Evolutionary conservation across 2,329 filamentous ascomycete species (phyloP), one percentile per base, ranked within the genome.

Genomic region (Colletotrichum noveboracense): DNA sequence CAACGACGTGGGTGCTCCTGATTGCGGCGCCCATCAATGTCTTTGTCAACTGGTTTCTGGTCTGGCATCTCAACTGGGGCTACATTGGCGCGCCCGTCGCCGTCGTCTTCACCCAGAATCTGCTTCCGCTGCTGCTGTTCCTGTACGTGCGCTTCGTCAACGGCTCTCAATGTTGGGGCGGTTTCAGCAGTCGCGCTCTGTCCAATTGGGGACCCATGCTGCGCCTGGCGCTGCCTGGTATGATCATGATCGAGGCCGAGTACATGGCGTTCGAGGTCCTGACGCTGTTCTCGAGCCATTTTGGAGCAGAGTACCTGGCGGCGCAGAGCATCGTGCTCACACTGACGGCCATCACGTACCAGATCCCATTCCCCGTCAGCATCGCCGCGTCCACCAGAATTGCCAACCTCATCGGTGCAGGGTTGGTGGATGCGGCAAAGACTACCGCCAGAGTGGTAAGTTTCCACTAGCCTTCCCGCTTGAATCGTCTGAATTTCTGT

Each of bases 211-310:
- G 96, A 93, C 80, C 84, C 10, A 97, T 98, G 96, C 91, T 98
- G 80, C 92, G 92, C 64, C 93, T 98, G 48, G 95, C 96, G 1
- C 87, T 98, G 14, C 96, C 96, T 0, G 96, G 96, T 2, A 92
- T 98, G 83, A 87, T 98, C 78, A 98, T 98, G 96, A 94, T 98
- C 3, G 93, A 97, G 83, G 96, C 96, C 7, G 96, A 98, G 83
- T 98, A 95, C 86, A 90, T 98, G 13, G 96, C 96, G 8, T 98
- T 98, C 83, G 96, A 98, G 83, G 92, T 98, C 65, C 88, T 98
- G 77, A 98, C 96, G 0, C 88, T 98, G n/a, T 92, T 93, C 10
- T 91, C 95, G 0, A 95, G 93, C 67, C 95, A 94, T 79, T 93
- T 98, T 74, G 94, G 94, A 18, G 92, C 94, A 3, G 93, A 93